Evolutionary conservation across 2,329 filamentous ascomycete genomes (phyloP).

Genomic region (Sporothrix inflata): DNA sequence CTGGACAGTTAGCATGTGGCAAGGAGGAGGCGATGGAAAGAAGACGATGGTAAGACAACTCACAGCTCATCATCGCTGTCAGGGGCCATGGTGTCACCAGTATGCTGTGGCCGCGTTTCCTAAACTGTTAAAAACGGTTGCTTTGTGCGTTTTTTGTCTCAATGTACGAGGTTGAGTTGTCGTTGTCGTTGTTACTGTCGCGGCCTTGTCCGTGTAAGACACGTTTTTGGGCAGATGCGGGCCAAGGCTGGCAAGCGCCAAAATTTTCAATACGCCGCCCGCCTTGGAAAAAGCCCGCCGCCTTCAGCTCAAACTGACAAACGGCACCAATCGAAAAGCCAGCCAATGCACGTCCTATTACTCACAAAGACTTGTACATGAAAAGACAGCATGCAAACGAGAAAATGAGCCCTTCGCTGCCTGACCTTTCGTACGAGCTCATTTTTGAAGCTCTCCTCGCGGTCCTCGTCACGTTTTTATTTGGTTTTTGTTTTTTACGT

Average conservation of each 20-base stretch:
- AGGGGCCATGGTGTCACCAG: not conserved
- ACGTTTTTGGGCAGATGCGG: not conserved
- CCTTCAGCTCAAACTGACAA: not conserved
- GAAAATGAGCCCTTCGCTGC: too few relatives aligned
- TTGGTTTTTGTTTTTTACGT: not conserved
- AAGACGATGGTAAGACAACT: not conserved
- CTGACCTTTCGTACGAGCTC: too few relatives aligned
- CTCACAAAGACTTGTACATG: not conserved
- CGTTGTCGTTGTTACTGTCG: not conserved
- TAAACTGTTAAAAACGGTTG: not conserved
- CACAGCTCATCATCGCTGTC: slow-evolving; percentile 55
- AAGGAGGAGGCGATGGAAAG: not conserved
- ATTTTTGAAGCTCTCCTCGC: too few relatives aligned
- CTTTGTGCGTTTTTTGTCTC: not conserved
- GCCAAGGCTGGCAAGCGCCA: slow-evolving; percentile 14
- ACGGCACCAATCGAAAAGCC: not conserved
- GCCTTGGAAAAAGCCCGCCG: not conserved
- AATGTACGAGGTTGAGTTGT: not conserved
- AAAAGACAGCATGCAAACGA: not conserved
- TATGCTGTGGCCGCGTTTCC: not conserved
- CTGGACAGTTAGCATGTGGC: slow-evolving; percentile 42
- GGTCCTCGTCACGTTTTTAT: not conserved
- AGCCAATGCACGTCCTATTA: not conserved
- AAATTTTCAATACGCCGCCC: slow-evolving; percentile 4
- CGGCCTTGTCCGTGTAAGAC: slow-evolving; percentile 15